phyloP scores from a whole-genome alignment of 257 asterid genomes.

The Parsonsia alboflavescens region DNA sequence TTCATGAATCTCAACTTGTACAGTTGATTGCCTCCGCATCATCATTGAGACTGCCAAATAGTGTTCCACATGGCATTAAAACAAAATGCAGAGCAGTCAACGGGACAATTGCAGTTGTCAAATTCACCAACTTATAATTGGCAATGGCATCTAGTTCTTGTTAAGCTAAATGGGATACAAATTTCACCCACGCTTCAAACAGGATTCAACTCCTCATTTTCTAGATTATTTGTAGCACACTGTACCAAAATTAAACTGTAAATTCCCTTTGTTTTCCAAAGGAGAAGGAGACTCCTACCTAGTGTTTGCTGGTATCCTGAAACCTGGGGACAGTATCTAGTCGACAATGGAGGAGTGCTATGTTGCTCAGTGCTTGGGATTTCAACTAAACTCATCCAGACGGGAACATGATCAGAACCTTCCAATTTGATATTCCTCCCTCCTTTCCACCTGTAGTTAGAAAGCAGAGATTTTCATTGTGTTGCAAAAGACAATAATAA shows the following conservation, averaged over 20 bases:
- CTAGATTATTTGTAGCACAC: not conserved
- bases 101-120: no score
- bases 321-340: constrained; percentile 87
- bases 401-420: constrained; percentile 98
- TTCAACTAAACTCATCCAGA: constrained; percentile 49
- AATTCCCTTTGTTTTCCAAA: not conserved
- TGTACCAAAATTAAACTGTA: not conserved
- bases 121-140: not conserved
- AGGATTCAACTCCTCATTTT: not conserved
- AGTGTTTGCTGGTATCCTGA: constrained; percentile 85
- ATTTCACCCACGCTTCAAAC: not conserved
- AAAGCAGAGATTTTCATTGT: not conserved
- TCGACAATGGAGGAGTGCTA: constrained; percentile 75
- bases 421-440: constrained; percentile 70
- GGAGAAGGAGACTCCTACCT: constrained; percentile 41
- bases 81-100: not conserved
- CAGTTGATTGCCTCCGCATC: constrained; percentile 46
- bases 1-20: constrained; percentile 34
- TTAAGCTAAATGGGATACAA: not conserved
- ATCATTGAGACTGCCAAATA: constrained; percentile 69
- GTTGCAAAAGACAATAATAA: not conserved
- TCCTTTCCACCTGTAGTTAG: constrained; percentile 44
- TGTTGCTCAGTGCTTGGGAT: constrained; percentile 56
- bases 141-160: not conserved
- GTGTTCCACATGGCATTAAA: constrained; percentile 1